Conservation (phyloP, 2,329 filamentous ascomycete genomes). For the Epichloe baconii region DNA sequence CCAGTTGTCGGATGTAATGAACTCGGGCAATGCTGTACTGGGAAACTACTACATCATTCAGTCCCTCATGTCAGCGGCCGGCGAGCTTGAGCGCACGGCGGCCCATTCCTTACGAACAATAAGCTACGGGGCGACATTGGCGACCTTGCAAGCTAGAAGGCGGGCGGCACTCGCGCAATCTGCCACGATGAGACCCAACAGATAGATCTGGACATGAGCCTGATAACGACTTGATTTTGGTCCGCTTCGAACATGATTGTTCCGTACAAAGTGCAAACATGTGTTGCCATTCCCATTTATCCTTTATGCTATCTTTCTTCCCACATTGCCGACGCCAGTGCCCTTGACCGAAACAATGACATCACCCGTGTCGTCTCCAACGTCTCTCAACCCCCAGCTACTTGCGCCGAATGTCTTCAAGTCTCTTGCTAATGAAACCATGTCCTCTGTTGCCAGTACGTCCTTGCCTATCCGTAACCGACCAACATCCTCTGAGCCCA, state of each 20-base stretch:
- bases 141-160: constrained; percentile 34
- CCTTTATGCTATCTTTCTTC: constrained; percentile 63
- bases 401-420: constrained; percentile 78
- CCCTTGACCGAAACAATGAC: constrained; percentile 87
- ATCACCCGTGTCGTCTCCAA: constrained; percentile 52
- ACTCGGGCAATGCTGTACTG: constrained; percentile 41
- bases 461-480: constrained; percentile 70
- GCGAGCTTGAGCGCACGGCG: constrained; percentile 32
- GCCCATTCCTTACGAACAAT: constrained; percentile 40
- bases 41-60: constrained; percentile 40
- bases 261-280: background rate
- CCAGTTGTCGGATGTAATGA: constrained; percentile 34
- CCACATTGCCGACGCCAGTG: constrained; percentile 85
- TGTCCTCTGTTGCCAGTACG: constrained; percentile 67
- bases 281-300: background rate
- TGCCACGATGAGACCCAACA: constrained; percentile 7
- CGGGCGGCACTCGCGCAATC: constrained; percentile 21
- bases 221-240: background rate
- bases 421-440: constrained; percentile 72
- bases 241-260: background rate
- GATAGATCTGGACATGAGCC: constrained; percentile 6
- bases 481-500: constrained; percentile 94
- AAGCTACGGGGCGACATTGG: constrained; percentile 39
- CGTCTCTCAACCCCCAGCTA: constrained; percentile 79
- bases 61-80: constrained; percentile 33